Evolutionary conservation across 768 basidiomycete genomes (phyloP), one percentile per base, ranked within the genome.

Genomic region (Guyanaporus albipodus): DNA sequence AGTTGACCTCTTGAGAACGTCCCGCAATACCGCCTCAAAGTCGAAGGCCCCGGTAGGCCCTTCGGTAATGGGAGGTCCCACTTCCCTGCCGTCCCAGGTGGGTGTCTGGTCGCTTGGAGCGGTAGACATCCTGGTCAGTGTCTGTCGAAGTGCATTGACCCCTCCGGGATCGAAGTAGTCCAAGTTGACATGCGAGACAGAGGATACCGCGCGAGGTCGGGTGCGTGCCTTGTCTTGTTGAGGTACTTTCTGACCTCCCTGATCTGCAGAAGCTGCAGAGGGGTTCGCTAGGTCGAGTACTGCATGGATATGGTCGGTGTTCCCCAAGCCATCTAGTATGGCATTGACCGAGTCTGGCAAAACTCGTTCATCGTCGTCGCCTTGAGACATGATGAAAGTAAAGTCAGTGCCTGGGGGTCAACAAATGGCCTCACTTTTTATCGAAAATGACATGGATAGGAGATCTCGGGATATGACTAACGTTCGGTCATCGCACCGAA

Each of bases 81-180:
- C 14, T 19, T 42, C 49, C 14, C 34, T 48, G 0, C 11, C 12
- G 7, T 3, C 22, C 10, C 21, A 12, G 17, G 29, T 10, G 2
- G 33, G 51, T 6, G 23, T 28, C 18, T 18, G 38, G 8, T 55
- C 38, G 18, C 42, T 59, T 5, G 24, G 49, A 18, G 46, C 47
- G 2, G 50, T 52, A 9, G 59, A 46, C 26, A 48, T 53, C 42
- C 53, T 48, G 2, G 31, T 59, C 45, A 60, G 18, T 1, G 53
- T 50, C 5, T 32, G 57, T 18, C 60, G 60, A 3, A 60, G 22
- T 7, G 54, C 51, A 4, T 40, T 51, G 28, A 79, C 72, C 8
- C 80, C 82, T 17, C 55, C 54, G 1, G 74, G 78, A 59, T 84
- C 80, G 54, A 83, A 82, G 52, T 71, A 73, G 37, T 73, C 75